These are phyloP conservation scores for Fusarium sp. DNA, from an alignment of 2,329 filamentous ascomycete genomes.

Conservation along the genomic window DNA sequence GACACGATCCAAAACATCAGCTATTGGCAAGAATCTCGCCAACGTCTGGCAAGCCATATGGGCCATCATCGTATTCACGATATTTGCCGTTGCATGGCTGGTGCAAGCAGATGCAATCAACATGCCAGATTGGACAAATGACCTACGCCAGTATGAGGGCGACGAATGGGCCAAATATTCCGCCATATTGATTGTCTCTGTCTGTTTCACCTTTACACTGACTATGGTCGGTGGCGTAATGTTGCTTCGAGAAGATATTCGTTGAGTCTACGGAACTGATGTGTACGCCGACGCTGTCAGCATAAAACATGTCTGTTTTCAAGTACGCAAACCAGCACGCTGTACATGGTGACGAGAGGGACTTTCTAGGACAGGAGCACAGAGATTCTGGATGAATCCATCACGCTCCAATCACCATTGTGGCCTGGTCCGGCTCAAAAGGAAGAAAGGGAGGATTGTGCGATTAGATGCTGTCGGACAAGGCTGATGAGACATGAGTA, in stretches of 20 bases:
- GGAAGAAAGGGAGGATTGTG: too few relatives aligned
- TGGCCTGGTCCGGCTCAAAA: too few relatives aligned
- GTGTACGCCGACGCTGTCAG: neutral
- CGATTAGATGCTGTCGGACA: too few relatives aligned
- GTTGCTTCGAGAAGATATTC: constrained; percentile 1
- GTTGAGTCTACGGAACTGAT: neutral
- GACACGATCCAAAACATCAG: neutral
- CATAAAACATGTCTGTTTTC: too few relatives aligned
- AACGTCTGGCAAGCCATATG: constrained; percentile 10
- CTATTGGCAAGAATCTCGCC: neutral
- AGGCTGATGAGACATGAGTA: too few relatives aligned
- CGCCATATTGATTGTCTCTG: constrained; percentile 4
- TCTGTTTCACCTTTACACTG: constrained; percentile 5
- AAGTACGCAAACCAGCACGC: too few relatives aligned
- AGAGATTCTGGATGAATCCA: too few relatives aligned
- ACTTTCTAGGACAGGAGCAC: too few relatives aligned
- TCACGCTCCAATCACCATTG: too few relatives aligned
- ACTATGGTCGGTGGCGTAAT: constrained; percentile 9
- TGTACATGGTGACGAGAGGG: too few relatives aligned
- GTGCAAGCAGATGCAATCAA: constrained; percentile 7
- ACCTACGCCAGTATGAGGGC: constrained; percentile 19
- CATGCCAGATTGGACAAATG: constrained; percentile 28
- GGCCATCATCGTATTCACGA: constrained; percentile 3
- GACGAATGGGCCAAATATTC: constrained; percentile 15
- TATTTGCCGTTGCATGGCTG: constrained; percentile 13